Percentiles rank a stretch among this genome's conserved stretches.
phyloP scores from a whole-genome alignment of 495 filamentous ascomycete species.

The Neurospora hispaniola region DNA sequence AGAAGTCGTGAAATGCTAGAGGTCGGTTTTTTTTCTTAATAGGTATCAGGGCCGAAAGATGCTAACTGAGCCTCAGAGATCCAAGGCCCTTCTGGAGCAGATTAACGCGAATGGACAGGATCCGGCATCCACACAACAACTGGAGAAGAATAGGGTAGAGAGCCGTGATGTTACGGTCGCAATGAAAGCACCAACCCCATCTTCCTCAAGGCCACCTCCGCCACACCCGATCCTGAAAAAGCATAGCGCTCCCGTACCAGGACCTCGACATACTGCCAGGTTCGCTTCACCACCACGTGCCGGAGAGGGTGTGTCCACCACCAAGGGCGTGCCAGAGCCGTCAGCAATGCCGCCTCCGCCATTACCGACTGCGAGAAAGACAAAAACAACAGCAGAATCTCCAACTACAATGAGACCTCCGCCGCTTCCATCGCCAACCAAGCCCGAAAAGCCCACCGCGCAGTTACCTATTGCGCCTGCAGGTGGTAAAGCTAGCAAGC shows the following conservation, averaged over 20 bases:
- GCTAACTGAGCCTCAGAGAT: not conserved
- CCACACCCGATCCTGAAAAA: conserved; percentile 44
- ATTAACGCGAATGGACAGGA: not conserved
- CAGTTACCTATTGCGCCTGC: not conserved
- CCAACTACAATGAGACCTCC: conserved; percentile 15
- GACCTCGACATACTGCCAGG: conserved; percentile 39
- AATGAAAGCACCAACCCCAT: conserved; percentile 20
- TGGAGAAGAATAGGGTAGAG: conserved; percentile 6
- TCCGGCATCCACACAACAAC: not conserved
- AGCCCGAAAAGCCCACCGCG: not conserved
- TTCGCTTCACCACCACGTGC: conserved; percentile 38
- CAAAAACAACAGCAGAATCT: not conserved
- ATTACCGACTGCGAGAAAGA: not conserved
- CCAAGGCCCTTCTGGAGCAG: not conserved
- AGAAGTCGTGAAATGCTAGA: conserved; percentile 32
- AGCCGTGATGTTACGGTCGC: not conserved
- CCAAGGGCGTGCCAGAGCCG: conserved; percentile 4
- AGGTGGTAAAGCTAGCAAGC: not conserved
- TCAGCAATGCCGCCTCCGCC: conserved; percentile 17
- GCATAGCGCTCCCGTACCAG: conserved; percentile 36
- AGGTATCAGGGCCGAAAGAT: not conserved
- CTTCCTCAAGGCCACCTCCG: conserved; percentile 22
- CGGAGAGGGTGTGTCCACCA: conserved; percentile 23
- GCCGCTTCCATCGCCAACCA: conserved; percentile 8
- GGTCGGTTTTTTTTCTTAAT: conserved; percentile 20